phyloP scores from a whole-genome alignment of 176 grass and related monocot genomes.

The Oropetium thomaeum region DNA sequence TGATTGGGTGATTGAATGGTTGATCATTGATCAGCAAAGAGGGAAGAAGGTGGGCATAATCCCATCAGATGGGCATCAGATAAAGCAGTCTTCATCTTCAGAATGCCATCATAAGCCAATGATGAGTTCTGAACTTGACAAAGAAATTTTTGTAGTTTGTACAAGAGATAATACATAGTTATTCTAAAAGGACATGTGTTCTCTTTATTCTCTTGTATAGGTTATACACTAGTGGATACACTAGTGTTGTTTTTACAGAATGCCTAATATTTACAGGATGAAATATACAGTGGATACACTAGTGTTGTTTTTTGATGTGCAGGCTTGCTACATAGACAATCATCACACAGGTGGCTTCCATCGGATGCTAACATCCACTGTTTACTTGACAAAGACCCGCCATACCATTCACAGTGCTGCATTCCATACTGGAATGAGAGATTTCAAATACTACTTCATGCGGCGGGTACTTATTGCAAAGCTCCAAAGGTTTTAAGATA shows the following conservation, averaged over 20 bases:
- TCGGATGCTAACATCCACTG: not conserved
- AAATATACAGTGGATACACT: not conserved
- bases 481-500: constrained; percentile 3
- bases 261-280: not conserved
- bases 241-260: not conserved
- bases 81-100: constrained; percentile 37
- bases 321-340: constrained; percentile 5
- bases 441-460: constrained; percentile 3
- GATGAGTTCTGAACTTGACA: constrained; percentile 31
- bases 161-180: constrained; percentile 25
- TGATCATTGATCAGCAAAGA: constrained; percentile 45
- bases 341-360: constrained; percentile 1
- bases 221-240: constrained; percentile 18
- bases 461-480: constrained; percentile 10
- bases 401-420: not conserved
- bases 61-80: constrained; percentile 39
- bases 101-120: constrained; percentile 40
- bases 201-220: constrained; percentile 40
- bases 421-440: not conserved
- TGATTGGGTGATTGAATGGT: constrained; percentile 52
- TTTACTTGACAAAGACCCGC: not conserved
- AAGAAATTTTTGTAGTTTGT: constrained; percentile 16
- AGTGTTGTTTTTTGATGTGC: not conserved
- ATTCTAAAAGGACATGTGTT: constrained; percentile 21
- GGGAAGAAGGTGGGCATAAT: constrained; percentile 27